Conservation (phyloP, 345 rosid genomes). For the Populus alba region DNA sequence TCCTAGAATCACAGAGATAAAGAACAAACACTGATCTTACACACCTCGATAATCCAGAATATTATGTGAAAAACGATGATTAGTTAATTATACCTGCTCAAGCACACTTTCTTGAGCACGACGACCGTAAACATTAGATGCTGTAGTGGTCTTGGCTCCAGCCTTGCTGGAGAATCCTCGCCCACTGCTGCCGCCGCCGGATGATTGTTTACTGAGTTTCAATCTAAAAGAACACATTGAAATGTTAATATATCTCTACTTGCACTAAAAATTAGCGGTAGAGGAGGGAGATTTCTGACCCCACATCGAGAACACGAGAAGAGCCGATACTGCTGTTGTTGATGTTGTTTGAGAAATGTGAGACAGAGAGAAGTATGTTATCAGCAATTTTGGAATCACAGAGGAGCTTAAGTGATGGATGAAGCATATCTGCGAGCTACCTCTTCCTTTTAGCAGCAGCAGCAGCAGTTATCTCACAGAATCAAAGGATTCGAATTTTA, state of each 20-base stretch:
- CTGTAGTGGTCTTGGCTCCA: slow-evolving; percentile 21
- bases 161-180: slow-evolving; percentile 46
- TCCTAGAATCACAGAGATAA: slow-evolving; percentile 36
- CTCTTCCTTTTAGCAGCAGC: neutral
- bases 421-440: slow-evolving; percentile 14
- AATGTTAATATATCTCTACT: neutral
- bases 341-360: slow-evolving; percentile 8
- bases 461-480: neutral
- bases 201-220: slow-evolving; percentile 39
- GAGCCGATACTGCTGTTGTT: neutral
- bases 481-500: neutral
- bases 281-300: slow-evolving; percentile 8
- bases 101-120: slow-evolving; percentile 55
- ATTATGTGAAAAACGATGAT: neutral
- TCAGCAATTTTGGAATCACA: slow-evolving; percentile 15
- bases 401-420: slow-evolving; percentile 7
- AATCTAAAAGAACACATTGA: slow-evolving; percentile 35
- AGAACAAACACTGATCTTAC: neutral
- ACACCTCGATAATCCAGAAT: neutral
- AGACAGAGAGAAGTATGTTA: slow-evolving; percentile 9
- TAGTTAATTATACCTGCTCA: slow-evolving; percentile 40
- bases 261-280: neutral
- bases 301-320: slow-evolving; percentile 20
- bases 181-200: slow-evolving; percentile 23
- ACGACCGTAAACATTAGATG: slow-evolving; percentile 39